A percentile compares a stretch with the other conserved stretches of the same genome.
Conservation (phyloP, 768 basidiomycete species). For the Trichaptum fuscoviolaceum region DNA sequence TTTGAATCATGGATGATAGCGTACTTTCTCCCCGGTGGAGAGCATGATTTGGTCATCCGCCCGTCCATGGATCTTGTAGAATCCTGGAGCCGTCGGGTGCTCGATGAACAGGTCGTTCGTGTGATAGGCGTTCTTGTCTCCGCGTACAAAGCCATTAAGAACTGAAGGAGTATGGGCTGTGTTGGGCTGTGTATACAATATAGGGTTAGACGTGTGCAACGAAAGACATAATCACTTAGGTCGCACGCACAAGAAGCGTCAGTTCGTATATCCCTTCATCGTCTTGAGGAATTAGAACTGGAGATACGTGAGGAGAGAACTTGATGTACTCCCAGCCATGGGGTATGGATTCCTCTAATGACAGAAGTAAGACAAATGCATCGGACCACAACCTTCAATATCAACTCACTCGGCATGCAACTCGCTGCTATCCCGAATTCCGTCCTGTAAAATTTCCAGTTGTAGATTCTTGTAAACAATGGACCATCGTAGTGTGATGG, state of each 20-base stretch:
- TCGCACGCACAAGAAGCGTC: conserved; percentile 34
- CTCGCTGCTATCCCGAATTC: not conserved
- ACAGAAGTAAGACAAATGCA: conserved; percentile 5
- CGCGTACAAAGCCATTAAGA: conserved; percentile 27
- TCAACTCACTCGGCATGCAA: not conserved
- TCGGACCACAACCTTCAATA: not conserved
- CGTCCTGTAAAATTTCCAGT: not conserved
- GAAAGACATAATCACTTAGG: not conserved
- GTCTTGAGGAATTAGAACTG: conserved; percentile 28
- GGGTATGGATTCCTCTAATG: conserved; percentile 3
- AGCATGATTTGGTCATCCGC: conserved; percentile 42
- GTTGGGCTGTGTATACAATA: conserved; percentile 10
- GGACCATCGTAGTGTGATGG: not conserved
- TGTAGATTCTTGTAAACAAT: not conserved
- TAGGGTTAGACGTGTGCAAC: not conserved
- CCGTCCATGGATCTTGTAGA: conserved; percentile 35
- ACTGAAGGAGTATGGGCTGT: conserved; percentile 17
- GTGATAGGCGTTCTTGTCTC: conserved; percentile 34
- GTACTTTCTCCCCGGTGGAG: conserved; percentile 37
- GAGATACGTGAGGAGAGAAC: conserved; percentile 16
- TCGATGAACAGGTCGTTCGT: conserved; percentile 38
- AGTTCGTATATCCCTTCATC: conserved; percentile 29
- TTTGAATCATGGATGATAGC: conserved; percentile 8
- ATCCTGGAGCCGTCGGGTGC: conserved; percentile 36
- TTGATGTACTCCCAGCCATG: conserved; percentile 33